Base-by-base conservation (phyloP, 1,284 basidiomycete genomes). In the Ganoderma resinaceum region DNA sequence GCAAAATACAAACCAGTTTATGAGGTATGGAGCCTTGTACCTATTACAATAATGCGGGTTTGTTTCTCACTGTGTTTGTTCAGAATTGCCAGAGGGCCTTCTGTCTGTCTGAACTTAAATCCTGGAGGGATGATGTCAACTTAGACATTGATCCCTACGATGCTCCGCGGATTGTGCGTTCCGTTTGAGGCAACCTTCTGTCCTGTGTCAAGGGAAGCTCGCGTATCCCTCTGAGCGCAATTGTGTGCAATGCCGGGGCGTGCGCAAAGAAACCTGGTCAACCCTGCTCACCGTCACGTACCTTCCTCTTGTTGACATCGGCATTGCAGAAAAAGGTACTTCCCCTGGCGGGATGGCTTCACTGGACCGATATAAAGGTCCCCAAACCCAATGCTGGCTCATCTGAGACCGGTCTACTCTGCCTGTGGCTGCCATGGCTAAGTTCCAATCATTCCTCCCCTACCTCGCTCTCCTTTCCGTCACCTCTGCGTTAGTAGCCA, bases 391-490 rank as follows among this genome's bases (percentile, higher is more conserved):
- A 31, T 31, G 14, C 55, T 37, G 8, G 14, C 33, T 35, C 31
- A 35, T 9, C 29, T 35, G 14, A n/a, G 29, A 35, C 14, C 9
- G 20, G 55, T n/a, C 35, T 37, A 20, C 20, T 46, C 59, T 14
- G 16, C 9, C 42, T n/a, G 37, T 61, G 12, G 26, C 52, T 38
- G 23, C 57, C 18, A 73, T 73, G 72, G 64, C 66, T 14, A 64
- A 38, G 52, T 68, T 73, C 55, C 61, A 66, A 40, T 67, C 67
- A 6, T 55, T 72, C 31, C 67, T 70, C 63, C 38, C 62, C 49
- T 67, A 59, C 65, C 42, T 68, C 68, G 59, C 49, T 37, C 52
- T 66, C 33, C 63, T 63, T 46, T 60, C 67, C 20, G 52, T 37
- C 31, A 65, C 68, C 11, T 46, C 65, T 9, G 64, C 58, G 35